Conservation (phyloP, 345 rosid genomes). For the Eucalyptus curtisii region DNA sequence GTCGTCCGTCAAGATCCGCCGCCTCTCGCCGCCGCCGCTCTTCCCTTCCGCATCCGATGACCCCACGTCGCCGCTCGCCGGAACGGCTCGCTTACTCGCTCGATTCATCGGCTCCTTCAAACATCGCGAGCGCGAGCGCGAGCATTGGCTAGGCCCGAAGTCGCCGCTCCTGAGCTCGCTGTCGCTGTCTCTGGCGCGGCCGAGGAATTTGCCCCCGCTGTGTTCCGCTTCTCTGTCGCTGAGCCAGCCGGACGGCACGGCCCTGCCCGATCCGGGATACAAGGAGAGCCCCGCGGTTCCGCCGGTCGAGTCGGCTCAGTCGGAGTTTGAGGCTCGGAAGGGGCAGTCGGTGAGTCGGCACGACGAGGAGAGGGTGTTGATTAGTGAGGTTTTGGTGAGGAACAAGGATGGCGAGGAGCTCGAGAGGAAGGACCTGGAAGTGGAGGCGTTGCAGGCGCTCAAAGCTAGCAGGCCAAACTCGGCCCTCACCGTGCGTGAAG, state of each 20-base stretch:
- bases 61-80: conserved; percentile 8
- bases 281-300: not conserved
- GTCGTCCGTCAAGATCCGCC: conserved; percentile 17
- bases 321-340: conserved; percentile 25
- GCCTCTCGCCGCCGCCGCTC: not conserved
- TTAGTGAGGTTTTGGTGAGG: conserved; percentile 83
- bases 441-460: conserved; percentile 70
- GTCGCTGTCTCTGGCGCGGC: not conserved
- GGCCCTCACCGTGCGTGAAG: conserved; percentile 73
- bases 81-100: conserved; percentile 7
- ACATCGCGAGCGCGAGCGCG: conserved; percentile 1
- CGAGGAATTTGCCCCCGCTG: not conserved
- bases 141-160: not conserved
- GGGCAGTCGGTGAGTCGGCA: conserved; percentile 29
- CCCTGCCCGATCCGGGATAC: not conserved
- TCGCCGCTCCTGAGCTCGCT: not conserved
- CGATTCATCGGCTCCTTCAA: conserved; percentile 18
- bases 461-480: conserved; percentile 85
- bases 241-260: not conserved
- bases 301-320: conserved; percentile 11
- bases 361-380: conserved; percentile 83
- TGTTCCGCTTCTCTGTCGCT: conserved; percentile 44
- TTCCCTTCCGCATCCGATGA: not conserved
- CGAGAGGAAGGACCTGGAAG: conserved; percentile 84
- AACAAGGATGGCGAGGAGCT: conserved; percentile 93